Evolutionary conservation across 768 basidiomycete species (phyloP).

Genomic region (Amanita pseudoporphyria): DNA sequence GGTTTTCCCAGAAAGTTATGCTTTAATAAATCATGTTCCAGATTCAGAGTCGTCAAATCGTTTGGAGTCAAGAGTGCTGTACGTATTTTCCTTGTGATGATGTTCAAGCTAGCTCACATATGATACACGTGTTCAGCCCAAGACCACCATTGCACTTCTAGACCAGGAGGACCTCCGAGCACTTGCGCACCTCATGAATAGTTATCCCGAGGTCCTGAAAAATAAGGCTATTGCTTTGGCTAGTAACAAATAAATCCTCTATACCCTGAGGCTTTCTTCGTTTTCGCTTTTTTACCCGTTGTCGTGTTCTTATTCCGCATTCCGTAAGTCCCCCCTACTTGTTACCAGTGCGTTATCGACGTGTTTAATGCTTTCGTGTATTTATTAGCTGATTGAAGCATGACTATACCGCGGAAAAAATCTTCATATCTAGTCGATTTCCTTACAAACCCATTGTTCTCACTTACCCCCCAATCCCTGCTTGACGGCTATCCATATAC

Average conservation of each 20-base stretch:
- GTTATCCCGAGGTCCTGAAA: constrained; percentile 73
- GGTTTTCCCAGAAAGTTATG: constrained; percentile 5
- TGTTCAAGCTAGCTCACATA: neutral
- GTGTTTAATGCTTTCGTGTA: neutral
- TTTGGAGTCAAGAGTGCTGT: constrained; percentile 79
- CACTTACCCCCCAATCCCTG: neutral
- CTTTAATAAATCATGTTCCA: constrained; percentile 9
- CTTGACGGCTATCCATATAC: neutral
- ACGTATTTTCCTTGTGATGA: constrained; percentile 18
- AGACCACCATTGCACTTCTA: constrained; percentile 73
- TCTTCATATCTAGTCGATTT: neutral
- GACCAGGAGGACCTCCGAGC: constrained; percentile 81
- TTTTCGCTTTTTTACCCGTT: neutral
- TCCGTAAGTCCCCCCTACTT: neutral
- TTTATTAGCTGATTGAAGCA: neutral
- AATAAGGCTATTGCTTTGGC: constrained; percentile 50
- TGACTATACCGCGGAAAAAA: neutral
- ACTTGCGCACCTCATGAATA: constrained; percentile 80
- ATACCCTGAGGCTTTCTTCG: neutral
- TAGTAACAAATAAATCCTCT: constrained; percentile 15
- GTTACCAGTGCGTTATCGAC: neutral
- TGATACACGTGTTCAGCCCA: constrained; percentile 39
- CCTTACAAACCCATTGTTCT: neutral
- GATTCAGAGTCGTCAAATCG: constrained; percentile 57
- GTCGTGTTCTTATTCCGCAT: neutral